Conservation (phyloP, 192 early-diverging fungal genomes). For the Podila epicladia region DNA sequence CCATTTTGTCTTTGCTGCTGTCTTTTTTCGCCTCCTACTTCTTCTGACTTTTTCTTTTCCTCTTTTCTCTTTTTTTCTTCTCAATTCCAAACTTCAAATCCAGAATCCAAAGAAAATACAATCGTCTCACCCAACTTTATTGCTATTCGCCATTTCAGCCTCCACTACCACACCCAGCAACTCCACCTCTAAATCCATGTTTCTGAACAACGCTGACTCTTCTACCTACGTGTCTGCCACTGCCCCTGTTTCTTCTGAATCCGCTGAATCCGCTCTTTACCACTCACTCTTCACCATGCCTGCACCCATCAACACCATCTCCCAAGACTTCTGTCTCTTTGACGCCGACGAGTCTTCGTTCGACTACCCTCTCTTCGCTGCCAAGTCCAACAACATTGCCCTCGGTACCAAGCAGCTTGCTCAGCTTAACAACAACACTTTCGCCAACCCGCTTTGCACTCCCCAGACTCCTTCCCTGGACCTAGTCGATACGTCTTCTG, state of each 20-base stretch:
- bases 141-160: background rate
- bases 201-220: slow-evolving; percentile 7
- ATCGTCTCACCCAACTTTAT: background rate
- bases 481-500: background rate
- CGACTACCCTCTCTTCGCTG: slow-evolving; percentile 42
- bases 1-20: background rate
- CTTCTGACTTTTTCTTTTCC: background rate
- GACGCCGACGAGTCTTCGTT: slow-evolving; percentile 39
- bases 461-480: slow-evolving; percentile 41
- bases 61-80: slow-evolving; percentile 8
- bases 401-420: background rate
- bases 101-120: background rate
- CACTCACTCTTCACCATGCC: slow-evolving; percentile 46
- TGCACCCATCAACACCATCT: slow-evolving; percentile 49
- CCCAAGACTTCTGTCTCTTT: slow-evolving; percentile 48
- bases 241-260: slow-evolving; percentile 7
- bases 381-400: slow-evolving; percentile 12
- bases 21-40: background rate
- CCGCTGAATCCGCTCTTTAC: slow-evolving; percentile 39
- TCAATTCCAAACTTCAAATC: background rate
- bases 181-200: slow-evolving; percentile 15
- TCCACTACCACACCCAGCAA: background rate
- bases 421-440: slow-evolving; percentile 2
- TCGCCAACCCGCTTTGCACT: slow-evolving; percentile 37
- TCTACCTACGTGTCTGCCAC: slow-evolving; percentile 8